Evolutionary conservation across 257 asterid genomes (phyloP).

Genomic region (Ilex aquifolium): DNA sequence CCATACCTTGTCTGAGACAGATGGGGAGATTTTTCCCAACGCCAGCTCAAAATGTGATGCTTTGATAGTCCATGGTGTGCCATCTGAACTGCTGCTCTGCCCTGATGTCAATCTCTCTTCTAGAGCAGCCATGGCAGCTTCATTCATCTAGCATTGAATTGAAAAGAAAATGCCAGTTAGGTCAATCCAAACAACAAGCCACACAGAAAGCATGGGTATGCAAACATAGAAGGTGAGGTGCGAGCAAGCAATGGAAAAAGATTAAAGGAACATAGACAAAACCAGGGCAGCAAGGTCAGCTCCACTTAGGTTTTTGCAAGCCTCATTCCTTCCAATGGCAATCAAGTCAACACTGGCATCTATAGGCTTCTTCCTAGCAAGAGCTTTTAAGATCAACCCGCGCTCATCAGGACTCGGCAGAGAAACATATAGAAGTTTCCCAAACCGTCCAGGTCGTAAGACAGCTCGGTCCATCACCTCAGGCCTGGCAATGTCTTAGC

Average conservation of each 20-base stretch:
- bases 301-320: constrained; percentile 72
- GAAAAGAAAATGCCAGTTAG: background rate
- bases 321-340: constrained; percentile 49
- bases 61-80: constrained; percentile 37
- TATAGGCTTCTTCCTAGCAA: constrained; percentile 55
- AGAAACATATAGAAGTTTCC: constrained; percentile 70
- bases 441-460: constrained; percentile 82
- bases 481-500: constrained; percentile 41
- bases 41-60: constrained; percentile 53
- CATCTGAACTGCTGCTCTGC: constrained; percentile 12
- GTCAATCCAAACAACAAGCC: too few relatives aligned
- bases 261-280: constrained; percentile 7
- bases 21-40: constrained; percentile 50
- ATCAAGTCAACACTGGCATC: constrained; percentile 56
- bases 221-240: too few relatives aligned
- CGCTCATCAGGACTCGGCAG: constrained; percentile 81
- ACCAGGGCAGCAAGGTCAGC: constrained; percentile 81
- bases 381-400: constrained; percentile 71
- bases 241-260: too few relatives aligned
- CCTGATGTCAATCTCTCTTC: constrained; percentile 35
- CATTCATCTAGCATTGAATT: constrained; percentile 38
- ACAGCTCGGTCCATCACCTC: constrained; percentile 81
- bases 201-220: too few relatives aligned
- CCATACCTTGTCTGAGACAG: constrained; percentile 57
- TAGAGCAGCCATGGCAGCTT: constrained; percentile 59